These are phyloP conservation scores for Aureobasidium sp. DNA, from an alignment of 2,329 filamentous ascomycete species.

Conservation along the genomic window DNA sequence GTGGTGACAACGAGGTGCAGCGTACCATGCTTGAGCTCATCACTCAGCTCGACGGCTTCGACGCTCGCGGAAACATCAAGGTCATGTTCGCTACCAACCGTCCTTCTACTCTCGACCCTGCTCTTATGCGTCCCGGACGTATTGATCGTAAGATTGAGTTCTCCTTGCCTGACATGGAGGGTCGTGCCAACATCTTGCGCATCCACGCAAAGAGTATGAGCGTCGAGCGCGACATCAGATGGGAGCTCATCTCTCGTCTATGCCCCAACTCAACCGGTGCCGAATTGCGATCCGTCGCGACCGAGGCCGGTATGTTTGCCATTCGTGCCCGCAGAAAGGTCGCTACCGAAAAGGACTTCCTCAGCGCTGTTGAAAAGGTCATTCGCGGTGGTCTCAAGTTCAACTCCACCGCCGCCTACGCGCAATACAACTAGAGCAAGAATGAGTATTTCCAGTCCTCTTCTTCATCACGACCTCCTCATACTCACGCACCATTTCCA, in stretches of 20 bases:
- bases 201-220: constrained; percentile 99
- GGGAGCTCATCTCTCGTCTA: constrained; percentile 94
- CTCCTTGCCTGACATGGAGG: constrained; percentile 91
- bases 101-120: constrained; percentile 91
- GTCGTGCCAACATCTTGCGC: constrained; percentile 90
- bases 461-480: background rate
- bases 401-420: constrained; percentile 95
- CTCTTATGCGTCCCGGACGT: constrained; percentile 90
- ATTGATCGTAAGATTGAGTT: constrained; percentile 99
- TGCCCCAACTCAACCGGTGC: constrained; percentile 97
- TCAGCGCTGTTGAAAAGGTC: constrained; percentile 97
- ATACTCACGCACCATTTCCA: background rate
- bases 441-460: background rate
- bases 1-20: constrained; percentile 95
- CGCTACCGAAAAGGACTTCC: constrained; percentile 96
- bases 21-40: constrained; percentile 97
- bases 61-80: constrained; percentile 95
- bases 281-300: constrained; percentile 91
- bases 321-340: constrained; percentile 94
- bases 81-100: constrained; percentile 99
- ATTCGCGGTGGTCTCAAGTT: constrained; percentile 99
- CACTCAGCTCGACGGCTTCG: constrained; percentile 93
- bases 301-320: constrained; percentile 97
- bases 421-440: constrained; percentile 83
- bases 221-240: constrained; percentile 95